Evolutionary conservation across 331 rosid species (phyloP), one percentile per base, ranked within the genome.

Genomic region (Telfairia occidentalis): DNA sequence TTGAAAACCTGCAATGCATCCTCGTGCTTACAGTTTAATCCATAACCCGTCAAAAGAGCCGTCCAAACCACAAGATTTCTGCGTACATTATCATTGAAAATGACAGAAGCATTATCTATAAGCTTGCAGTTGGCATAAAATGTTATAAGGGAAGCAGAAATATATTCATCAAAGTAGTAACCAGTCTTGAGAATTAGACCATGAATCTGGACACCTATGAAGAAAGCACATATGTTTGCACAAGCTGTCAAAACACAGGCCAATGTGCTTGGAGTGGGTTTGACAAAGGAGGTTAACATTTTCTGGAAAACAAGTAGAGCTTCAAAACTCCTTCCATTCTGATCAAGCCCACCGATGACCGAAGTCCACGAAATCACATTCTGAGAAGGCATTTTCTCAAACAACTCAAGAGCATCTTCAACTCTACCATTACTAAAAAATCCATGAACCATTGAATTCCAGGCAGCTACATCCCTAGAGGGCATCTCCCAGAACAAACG

Each of bases 11-110:
- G 82, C 30, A 86, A 81, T 5, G 96, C 96, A 24, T 76, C 82
- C n/a, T 15, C 66, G 63, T 80, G 87, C 76, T 71, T 79, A 46
- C 70, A 73, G 76, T 87, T 90, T 9, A 64, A 83, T 73, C 92
- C 88, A 77, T 55, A 87, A 66, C 92, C 96, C 5, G 89, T 90
- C 55, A 90, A 21, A 45, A 90, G 89, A 69, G 96, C 90, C 2
- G 90, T 86, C 90, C 96, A 90, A 3, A 83, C 90, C 40, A 84
- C 96, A 37, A 90, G 89, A 80, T 87, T 90, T 71, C 79, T 86
- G 35, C 48, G 34, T 78, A 69, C 26, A 5, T 32, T 54, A 77
- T 84, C 88, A 2, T 38, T 5, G 64, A 90, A 90, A 76, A 83
- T 78, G 54, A 21, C 57, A 23, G 29, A 40, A 18, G 88, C 86